Conservation (phyloP, 148 eudicot genomes). For the Persicaria tinctoria region DNA sequence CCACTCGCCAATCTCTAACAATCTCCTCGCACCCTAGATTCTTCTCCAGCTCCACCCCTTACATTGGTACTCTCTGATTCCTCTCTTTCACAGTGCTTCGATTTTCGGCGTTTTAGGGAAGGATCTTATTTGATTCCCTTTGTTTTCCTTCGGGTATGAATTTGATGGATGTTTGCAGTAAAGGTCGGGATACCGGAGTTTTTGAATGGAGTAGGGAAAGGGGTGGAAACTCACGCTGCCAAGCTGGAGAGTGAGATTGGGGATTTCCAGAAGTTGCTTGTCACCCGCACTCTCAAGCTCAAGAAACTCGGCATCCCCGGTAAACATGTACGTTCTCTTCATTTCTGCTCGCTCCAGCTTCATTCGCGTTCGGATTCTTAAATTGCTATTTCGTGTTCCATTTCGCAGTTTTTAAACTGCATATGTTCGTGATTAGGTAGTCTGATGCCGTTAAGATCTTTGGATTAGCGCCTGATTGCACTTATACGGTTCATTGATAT, state of each 20-base stretch:
- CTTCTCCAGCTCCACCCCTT: conserved; percentile 27
- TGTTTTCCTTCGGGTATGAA: neutral
- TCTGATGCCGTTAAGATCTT: neutral
- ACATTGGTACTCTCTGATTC: conserved; percentile 19
- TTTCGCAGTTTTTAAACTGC: neutral
- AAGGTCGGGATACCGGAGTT: conserved; percentile 86
- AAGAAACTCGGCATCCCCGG: conserved; percentile 76
- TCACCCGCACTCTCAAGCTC: conserved; percentile 66
- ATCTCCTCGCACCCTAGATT: conserved; percentile 17
- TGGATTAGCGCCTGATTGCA: neutral
- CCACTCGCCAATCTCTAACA: neutral
- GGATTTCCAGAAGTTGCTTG: conserved; percentile 66
- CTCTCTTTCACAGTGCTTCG: neutral
- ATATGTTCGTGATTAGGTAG: neutral
- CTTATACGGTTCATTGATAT: neutral
- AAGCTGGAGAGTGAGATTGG: conserved; percentile 83
- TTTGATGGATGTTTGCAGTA: conserved; percentile 28
- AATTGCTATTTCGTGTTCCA: neutral
- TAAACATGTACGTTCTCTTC: conserved; percentile 48
- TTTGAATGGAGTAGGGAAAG: conserved; percentile 60
- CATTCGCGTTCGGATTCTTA: neutral
- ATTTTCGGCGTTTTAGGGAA: neutral
- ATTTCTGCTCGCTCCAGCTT: neutral
- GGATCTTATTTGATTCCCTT: neutral
- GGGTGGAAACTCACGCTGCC: conserved; percentile 58